These are phyloP conservation scores for Perkinsus chesapeaki DNA, from an alignment of 169 alveolate genomes.

Conservation along the genomic window DNA sequence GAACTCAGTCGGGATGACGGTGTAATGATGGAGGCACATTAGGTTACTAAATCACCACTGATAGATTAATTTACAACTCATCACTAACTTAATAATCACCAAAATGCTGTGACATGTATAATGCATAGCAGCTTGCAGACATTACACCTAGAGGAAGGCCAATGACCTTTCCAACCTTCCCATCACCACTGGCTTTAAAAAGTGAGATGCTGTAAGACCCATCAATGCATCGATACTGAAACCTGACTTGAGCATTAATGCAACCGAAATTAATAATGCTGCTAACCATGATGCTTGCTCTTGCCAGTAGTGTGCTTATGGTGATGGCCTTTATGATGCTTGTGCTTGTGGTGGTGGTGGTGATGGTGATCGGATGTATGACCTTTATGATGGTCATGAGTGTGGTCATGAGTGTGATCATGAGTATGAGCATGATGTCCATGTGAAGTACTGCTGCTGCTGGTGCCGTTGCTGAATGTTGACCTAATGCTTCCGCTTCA, in stretches of 20 bases:
- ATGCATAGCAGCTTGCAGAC: background rate
- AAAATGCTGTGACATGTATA: background rate
- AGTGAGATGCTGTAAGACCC: background rate
- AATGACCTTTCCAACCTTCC: background rate
- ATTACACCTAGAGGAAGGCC: background rate
- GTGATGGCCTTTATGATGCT: background rate
- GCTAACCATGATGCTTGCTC: background rate
- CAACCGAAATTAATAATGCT: background rate
- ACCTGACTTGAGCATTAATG: background rate
- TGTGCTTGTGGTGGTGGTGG: background rate
- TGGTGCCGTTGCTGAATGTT: too few relatives aligned
- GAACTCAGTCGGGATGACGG: background rate
- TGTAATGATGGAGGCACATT: background rate
- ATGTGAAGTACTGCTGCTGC: background rate
- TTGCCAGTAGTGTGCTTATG: background rate
- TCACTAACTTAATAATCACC: background rate
- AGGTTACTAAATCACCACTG: background rate
- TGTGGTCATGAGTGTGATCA: background rate
- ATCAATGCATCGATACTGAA: background rate
- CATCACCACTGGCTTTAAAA: background rate
- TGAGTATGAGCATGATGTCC: background rate
- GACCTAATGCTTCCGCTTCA: too few relatives aligned
- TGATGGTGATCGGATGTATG: background rate
- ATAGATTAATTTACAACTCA: background rate
- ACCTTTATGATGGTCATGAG: background rate